These are phyloP conservation scores for Chytridium lagenaria DNA, from an alignment of 371 early-diverging fungal genomes.

Conservation along the genomic window DNA sequence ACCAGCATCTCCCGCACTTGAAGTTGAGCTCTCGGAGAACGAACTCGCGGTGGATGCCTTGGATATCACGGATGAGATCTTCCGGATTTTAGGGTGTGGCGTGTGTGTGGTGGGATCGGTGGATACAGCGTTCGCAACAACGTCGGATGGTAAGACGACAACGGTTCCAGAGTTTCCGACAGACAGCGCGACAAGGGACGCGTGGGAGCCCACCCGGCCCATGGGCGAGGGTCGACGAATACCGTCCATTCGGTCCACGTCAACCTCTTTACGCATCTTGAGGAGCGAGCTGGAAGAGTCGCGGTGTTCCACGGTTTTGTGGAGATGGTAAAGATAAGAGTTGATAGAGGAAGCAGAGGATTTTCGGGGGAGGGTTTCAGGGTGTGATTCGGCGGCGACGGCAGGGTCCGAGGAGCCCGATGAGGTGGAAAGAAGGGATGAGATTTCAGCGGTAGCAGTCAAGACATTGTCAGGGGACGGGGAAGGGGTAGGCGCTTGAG, in stretches of 20 bases:
- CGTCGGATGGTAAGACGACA: neutral
- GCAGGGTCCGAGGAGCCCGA: neutral
- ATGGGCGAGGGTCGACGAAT: constrained; percentile 6
- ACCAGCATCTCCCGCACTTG: neutral
- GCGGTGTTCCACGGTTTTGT: neutral
- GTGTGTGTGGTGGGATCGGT: neutral
- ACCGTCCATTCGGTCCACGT: constrained; percentile 14
- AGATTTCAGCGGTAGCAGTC: neutral
- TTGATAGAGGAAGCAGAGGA: neutral
- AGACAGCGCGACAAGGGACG: neutral
- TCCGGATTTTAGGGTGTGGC: neutral
- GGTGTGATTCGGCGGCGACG: neutral
- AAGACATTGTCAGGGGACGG: neutral
- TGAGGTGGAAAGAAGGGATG: neutral
- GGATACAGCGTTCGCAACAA: neutral
- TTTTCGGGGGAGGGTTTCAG: neutral
- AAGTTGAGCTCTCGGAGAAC: neutral
- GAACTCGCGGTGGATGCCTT: neutral
- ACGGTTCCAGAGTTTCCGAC: neutral
- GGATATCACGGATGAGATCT: neutral
- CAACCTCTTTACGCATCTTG: neutral
- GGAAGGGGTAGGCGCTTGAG: neutral
- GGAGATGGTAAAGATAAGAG: neutral
- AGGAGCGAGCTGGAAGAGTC: neutral
- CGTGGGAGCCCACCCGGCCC: neutral